Conservation (phyloP, 805 yeast species). For the Ogataea henricii region DNA sequence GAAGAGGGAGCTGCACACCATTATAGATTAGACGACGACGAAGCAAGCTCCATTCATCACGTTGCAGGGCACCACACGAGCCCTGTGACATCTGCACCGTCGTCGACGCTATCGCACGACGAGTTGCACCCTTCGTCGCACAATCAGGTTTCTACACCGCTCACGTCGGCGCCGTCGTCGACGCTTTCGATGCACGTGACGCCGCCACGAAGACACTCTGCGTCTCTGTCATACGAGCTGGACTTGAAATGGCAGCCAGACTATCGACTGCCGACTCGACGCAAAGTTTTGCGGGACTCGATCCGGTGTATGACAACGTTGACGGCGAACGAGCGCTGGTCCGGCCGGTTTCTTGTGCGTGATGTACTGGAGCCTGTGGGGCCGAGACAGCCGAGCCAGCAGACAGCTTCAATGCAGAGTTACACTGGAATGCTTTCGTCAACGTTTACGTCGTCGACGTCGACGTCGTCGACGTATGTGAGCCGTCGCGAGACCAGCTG, state of each 20-base stretch:
- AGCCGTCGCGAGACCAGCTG: constrained; percentile 5
- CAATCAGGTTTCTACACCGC: constrained; percentile 1
- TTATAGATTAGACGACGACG: not conserved
- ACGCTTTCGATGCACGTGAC: constrained; percentile 6
- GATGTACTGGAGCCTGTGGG: constrained; percentile 20
- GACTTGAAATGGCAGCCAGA: constrained; percentile 14
- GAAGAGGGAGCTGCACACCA: constrained; percentile 11
- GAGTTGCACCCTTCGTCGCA: not conserved
- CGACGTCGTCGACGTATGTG: not conserved
- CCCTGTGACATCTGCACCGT: constrained; percentile 13
- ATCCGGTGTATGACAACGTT: constrained; percentile 38
- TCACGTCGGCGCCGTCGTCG: constrained; percentile 9
- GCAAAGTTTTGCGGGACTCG: constrained; percentile 34
- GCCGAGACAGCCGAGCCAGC: not conserved
- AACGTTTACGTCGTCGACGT: constrained; percentile 7
- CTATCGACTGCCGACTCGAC: constrained; percentile 22
- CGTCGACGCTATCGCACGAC: constrained; percentile 9
- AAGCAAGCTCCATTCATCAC: not conserved
- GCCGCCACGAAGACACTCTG: not conserved
- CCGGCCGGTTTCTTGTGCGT: constrained; percentile 32
- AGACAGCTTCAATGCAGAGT: not conserved
- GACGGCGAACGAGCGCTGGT: constrained; percentile 37
- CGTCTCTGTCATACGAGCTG: constrained; percentile 1
- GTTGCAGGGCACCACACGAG: constrained; percentile 1
- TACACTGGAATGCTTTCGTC: constrained; percentile 12